Conservation (phyloP, 2,329 filamentous ascomycete genomes). For the Trichoderma pleuroti region DNA sequence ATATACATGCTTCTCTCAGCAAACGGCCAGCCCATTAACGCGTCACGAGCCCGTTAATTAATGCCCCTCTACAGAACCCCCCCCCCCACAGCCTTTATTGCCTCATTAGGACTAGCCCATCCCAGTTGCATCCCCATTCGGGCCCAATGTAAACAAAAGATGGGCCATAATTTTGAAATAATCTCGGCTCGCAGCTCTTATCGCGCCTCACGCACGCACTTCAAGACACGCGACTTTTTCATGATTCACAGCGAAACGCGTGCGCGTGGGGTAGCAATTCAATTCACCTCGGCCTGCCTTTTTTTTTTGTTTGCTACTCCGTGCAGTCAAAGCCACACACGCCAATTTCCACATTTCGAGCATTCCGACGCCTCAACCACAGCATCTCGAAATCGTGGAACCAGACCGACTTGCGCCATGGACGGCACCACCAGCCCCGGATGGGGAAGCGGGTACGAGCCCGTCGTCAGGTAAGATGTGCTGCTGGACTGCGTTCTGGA, state of each 20-base stretch:
- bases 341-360: not conserved
- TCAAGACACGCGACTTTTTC: slow-evolving; percentile 12
- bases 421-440: slow-evolving; percentile 21
- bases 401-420: slow-evolving; percentile 18
- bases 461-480: slow-evolving; percentile 20
- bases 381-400: not conserved
- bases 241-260: not conserved
- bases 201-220: not conserved
- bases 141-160: slow-evolving; percentile 17
- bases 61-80: not conserved
- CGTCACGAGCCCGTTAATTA: not conserved
- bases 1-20: not conserved
- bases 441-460: slow-evolving; percentile 20
- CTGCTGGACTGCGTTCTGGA: not conserved
- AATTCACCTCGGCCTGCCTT: too few species aligned
- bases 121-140: not conserved
- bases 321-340: not conserved
- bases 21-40: not conserved
- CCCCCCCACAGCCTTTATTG: not conserved
- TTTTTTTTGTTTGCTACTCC: not conserved
- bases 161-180: not conserved
- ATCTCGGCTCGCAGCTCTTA: not conserved
- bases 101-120: not conserved
- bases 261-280: not conserved
- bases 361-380: not conserved